phyloP scores from a whole-genome alignment of 2,329 filamentous ascomycete genomes.

The Beauveria varroae region DNA sequence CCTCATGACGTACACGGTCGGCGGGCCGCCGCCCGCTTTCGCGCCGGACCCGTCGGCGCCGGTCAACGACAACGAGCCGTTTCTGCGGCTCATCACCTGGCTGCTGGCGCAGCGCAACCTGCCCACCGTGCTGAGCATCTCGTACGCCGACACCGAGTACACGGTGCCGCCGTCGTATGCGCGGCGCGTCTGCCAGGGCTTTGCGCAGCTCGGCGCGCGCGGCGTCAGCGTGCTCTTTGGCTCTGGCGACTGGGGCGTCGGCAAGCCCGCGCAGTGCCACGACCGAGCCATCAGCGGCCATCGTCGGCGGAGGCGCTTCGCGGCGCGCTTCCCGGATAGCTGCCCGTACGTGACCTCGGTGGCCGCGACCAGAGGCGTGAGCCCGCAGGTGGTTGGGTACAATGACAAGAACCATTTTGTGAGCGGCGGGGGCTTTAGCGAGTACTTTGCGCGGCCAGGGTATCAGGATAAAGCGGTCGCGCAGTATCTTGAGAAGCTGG shows the following conservation, averaged over 20 bases:
- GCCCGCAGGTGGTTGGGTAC: conserved; percentile 24
- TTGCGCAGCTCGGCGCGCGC: conserved; percentile 8
- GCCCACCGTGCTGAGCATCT: conserved; percentile 2
- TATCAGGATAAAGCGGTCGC: conserved; percentile 36
- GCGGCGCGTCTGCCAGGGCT: conserved; percentile 3
- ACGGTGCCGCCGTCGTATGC: conserved; percentile 7
- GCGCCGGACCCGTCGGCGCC: background rate
- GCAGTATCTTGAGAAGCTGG: conserved; percentile 26
- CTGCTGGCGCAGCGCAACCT: background rate
- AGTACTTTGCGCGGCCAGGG: conserved; percentile 28
- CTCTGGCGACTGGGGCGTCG: conserved; percentile 8
- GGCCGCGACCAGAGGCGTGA: conserved; percentile 41
- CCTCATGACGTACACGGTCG: background rate
- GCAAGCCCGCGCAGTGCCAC: background rate
- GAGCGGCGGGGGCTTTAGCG: conserved; percentile 37
- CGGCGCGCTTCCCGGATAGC: conserved; percentile 16
- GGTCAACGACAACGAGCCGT: conserved; percentile 7
- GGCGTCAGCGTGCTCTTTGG: conserved; percentile 7
- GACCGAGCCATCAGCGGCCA: background rate
- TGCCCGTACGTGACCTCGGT: conserved; percentile 51
- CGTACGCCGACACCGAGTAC: conserved; percentile 8
- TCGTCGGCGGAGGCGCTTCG: background rate
- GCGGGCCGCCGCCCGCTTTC: background rate
- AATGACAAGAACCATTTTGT: conserved; percentile 43
- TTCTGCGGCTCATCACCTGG: conserved; percentile 3